A percentile compares a stretch with the other conserved stretches of the same genome.
These are phyloP conservation scores for Agrocybe pediades DNA, from an alignment of 768 basidiomycete genomes.

Conservation along the genomic window DNA sequence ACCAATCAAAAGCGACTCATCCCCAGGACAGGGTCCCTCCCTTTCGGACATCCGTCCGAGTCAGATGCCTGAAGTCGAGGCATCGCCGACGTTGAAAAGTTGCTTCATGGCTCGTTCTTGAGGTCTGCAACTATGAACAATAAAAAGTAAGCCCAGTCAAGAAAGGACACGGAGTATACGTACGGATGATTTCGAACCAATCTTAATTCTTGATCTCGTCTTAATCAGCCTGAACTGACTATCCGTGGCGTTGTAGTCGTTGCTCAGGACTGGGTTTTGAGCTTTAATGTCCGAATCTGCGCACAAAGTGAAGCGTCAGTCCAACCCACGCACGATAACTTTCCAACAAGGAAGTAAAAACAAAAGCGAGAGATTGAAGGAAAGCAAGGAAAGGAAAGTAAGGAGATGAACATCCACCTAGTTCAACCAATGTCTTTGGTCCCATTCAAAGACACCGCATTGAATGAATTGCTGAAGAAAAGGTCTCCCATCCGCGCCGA, in stretches of 20 bases:
- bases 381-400: not conserved
- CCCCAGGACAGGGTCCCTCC: conserved; percentile 24
- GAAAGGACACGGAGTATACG: not conserved
- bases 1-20: conserved; percentile 35
- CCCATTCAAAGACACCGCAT: conserved; percentile 28
- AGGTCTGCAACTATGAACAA: conserved; percentile 19
- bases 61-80: conserved; percentile 31
- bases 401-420: conserved; percentile 25
- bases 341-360: not conserved
- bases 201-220: conserved; percentile 15
- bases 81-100: conserved; percentile 38
- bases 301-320: not conserved
- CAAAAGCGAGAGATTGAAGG: no score
- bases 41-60: conserved; percentile 30
- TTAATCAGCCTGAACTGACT: conserved; percentile 30
- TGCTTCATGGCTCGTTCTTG: conserved; percentile 31
- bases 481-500: not conserved
- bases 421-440: conserved; percentile 35
- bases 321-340: no score
- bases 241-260: conserved; percentile 33
- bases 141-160: no score
- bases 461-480: conserved; percentile 29
- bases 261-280: conserved; percentile 40
- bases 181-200: conserved; percentile 12
- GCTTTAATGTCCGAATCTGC: conserved; percentile 26